Evolutionary conservation across 345 rosid genomes (phyloP), one percentile per base, ranked within the genome.

Genomic region (Aquilaria yunnanensis): DNA sequence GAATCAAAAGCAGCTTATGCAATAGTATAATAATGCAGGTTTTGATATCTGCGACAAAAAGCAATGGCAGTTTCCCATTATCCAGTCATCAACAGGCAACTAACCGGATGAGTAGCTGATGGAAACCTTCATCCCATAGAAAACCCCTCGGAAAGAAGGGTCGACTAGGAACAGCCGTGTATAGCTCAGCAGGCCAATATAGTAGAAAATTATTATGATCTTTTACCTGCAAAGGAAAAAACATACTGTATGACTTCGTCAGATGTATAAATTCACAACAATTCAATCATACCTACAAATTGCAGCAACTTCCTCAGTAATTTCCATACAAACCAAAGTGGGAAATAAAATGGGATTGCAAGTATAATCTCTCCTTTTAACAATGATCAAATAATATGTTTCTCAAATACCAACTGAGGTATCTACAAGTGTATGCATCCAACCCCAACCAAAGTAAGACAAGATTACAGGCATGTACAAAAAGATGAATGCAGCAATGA

Each of bases 51-150:
- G 32, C 12, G 43, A 59, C 31, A 64, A 65, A 63, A 67, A 45
- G 16, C 43, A 37, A 8, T 4, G 43, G 43, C 4, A 37, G 5
- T 37, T 37, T 37, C 43, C 43, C 8, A 37, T 5, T 8, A 37
- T 37, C 43, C 43, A 37, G 43, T 37, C 58, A 63, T 54, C 30
- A 9, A 12, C 49, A 66, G 47, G 57, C 41, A 72, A 78, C 96
- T 29, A 61, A 94, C 99, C 97, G 77, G 77, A 94, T 81, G 72
- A 86, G 61, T 64, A 94, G 32, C 64, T 90, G 99, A 84, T 90
- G 96, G 66, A 90, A 94, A 59, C 97, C 99, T 94, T 94, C 99
- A 75, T 94, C 96, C 97, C 97, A 94, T n/a, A 86, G 69, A 70
- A 94, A 94, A 51, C 97, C 96, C 75, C 99, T 81, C 0, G 97